Conservation (phyloP, 2,329 filamentous ascomycete species). For the Botrytis medusae region DNA sequence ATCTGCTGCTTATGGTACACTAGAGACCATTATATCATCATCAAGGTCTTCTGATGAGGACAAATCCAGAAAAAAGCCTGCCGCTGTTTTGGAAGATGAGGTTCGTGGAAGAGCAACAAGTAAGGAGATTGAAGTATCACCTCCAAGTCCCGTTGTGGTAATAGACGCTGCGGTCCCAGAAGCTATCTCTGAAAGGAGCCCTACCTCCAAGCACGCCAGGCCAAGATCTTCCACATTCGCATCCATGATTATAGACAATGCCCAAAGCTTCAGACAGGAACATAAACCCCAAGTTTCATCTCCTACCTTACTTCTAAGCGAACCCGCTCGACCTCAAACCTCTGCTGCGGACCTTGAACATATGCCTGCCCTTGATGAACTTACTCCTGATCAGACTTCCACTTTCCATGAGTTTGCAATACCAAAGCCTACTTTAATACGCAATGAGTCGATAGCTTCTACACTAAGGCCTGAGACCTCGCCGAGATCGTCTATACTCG, state of each 20-base stretch:
- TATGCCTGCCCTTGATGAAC: conserved; percentile 25
- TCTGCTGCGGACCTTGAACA: conserved; percentile 44
- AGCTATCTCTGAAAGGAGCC: conserved; percentile 24
- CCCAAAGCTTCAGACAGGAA: conserved; percentile 39
- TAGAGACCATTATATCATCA: conserved; percentile 67
- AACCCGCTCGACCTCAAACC: conserved; percentile 57
- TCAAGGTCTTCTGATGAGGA: conserved; percentile 65
- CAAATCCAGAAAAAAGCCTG: conserved; percentile 55
- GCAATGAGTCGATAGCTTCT: conserved; percentile 36
- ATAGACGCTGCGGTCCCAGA: conserved; percentile 25
- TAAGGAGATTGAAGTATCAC: conserved; percentile 27
- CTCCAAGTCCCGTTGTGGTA: conserved; percentile 16
- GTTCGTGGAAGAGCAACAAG: conserved; percentile 52
- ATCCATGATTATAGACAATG: conserved; percentile 45
- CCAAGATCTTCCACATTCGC: conserved; percentile 48
- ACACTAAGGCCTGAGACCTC: conserved; percentile 28
- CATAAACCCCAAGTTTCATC: conserved; percentile 41
- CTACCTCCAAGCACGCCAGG: conserved; percentile 34
- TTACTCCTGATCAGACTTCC: conserved; percentile 24
- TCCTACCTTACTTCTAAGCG: conserved; percentile 50
- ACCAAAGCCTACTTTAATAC: conserved; percentile 31
- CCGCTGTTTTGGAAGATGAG: conserved; percentile 55
- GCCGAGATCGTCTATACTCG: conserved; percentile 31
- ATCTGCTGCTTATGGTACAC: conserved; percentile 55
- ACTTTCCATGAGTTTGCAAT: conserved; percentile 30